Evolutionary conservation across 1,139 yeast species (phyloP).

Genomic region (Pichia inconspicua): DNA sequence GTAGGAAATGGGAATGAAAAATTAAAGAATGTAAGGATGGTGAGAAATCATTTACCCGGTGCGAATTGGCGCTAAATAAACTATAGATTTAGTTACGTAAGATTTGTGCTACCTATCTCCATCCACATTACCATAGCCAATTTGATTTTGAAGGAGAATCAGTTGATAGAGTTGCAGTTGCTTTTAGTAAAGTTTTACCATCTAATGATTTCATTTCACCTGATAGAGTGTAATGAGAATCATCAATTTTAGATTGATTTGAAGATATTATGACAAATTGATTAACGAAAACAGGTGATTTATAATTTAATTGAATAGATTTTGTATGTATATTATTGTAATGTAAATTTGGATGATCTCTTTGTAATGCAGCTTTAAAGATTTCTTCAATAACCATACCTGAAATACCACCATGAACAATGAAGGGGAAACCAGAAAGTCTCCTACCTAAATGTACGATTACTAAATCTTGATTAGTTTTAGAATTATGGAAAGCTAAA

Average conservation of each 20-base stretch:
- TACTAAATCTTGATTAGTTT: slow-evolving; percentile 54
- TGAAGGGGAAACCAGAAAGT: slow-evolving; percentile 79
- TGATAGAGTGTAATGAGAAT: slow-evolving; percentile 22
- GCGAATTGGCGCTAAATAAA: not conserved
- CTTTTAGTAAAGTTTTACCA: slow-evolving; percentile 20
- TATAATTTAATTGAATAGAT: slow-evolving; percentile 49
- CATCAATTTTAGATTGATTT: slow-evolving; percentile 18
- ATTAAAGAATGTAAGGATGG: too few relatives aligned
- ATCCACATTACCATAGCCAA: not conserved
- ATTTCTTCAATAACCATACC: slow-evolving; percentile 74
- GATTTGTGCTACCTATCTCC: too few relatives aligned
- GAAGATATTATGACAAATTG: slow-evolving; percentile 68
- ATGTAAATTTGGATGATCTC: slow-evolving; percentile 15
- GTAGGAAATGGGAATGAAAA: not conserved
- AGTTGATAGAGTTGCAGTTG: not conserved
- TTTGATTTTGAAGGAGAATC: not conserved
- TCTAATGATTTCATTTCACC: slow-evolving; percentile 31
- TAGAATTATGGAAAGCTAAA: slow-evolving; percentile 52
- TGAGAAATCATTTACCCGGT: not conserved
- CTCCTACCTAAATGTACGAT: slow-evolving; percentile 72
- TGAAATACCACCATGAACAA: slow-evolving; percentile 84
- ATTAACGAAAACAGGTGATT: slow-evolving; percentile 70
- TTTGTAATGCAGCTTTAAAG: slow-evolving; percentile 27
- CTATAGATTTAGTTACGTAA: too few relatives aligned
- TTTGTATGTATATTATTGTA: slow-evolving; percentile 30